These are phyloP conservation scores for Podaxis sp. DNA, from an alignment of 768 basidiomycete species.

Conservation along the genomic window DNA sequence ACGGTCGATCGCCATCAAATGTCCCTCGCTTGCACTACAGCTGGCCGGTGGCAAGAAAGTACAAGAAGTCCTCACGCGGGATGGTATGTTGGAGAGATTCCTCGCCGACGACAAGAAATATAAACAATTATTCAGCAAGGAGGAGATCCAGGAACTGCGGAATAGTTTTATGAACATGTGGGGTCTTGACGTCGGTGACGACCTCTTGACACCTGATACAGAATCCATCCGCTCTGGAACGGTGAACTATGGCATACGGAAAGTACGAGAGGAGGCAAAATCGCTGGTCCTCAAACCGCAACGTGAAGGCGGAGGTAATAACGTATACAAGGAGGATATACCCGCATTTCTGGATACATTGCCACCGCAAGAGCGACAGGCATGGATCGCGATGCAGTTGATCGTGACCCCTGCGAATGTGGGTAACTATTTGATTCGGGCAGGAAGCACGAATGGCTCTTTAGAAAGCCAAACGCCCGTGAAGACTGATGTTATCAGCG, in stretches of 20 bases:
- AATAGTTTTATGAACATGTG: conserved; percentile 88
- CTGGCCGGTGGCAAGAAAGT: conserved; percentile 97
- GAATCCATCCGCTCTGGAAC: conserved; percentile 23
- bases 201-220: conserved; percentile 30
- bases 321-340: conserved; percentile 85
- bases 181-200: conserved; percentile 60
- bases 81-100: conserved; percentile 74
- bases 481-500: conserved; percentile 74
- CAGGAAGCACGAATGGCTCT: conserved; percentile 42
- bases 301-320: conserved; percentile 97
- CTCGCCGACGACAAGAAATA: conserved; percentile 42
- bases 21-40: conserved; percentile 86
- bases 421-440: conserved; percentile 74
- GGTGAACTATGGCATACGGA: conserved; percentile 42
- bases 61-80: conserved; percentile 80
- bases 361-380: conserved; percentile 58
- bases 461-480: conserved; percentile 35
- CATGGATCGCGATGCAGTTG: conserved; percentile 96
- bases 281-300: conserved; percentile 92
- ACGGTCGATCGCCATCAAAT: conserved; percentile 84
- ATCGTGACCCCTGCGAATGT: conserved; percentile 73
- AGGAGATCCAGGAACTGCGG: conserved; percentile 54
- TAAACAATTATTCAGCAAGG: conserved; percentile 26
- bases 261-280: conserved; percentile 48
- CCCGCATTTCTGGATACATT: conserved; percentile 71